A percentile compares a stretch with the other conserved stretches of the same genome.
Conservation (phyloP, 2,329 filamentous ascomycete genomes). For the Thelonectria olida region DNA sequence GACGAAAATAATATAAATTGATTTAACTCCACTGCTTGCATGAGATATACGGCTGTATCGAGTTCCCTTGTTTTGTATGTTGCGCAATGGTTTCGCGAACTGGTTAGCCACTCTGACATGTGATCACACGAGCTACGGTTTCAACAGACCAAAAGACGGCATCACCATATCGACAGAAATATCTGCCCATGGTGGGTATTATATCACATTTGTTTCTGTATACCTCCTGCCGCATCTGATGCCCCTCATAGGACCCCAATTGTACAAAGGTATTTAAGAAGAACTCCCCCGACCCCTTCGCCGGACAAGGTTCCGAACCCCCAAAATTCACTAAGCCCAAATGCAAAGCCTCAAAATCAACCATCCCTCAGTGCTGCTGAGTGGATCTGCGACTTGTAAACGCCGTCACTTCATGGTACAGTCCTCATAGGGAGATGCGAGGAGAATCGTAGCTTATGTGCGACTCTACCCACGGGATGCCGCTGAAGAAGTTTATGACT, state of each 20-base stretch:
- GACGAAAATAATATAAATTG: no score
- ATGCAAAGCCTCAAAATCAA: slow-evolving; percentile 43
- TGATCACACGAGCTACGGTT: slow-evolving; percentile 19
- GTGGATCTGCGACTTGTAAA: slow-evolving; percentile 43
- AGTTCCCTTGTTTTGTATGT: no score
- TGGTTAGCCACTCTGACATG: slow-evolving; percentile 5
- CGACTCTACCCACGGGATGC: slow-evolving; percentile 38
- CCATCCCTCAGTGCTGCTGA: slow-evolving; percentile 38
- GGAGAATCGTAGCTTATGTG: slow-evolving; percentile 39
- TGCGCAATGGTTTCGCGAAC: not conserved
- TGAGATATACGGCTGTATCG: no score
- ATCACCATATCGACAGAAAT: slow-evolving; percentile 17
- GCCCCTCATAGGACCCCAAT: slow-evolving; percentile 33
- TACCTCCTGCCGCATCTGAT: slow-evolving; percentile 30
- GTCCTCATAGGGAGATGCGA: slow-evolving; percentile 43
- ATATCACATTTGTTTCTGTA: slow-evolving; percentile 39
- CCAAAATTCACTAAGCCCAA: slow-evolving; percentile 42
- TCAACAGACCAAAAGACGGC: slow-evolving; percentile 1
- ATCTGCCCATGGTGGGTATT: slow-evolving; percentile 35
- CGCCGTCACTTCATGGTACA: slow-evolving; percentile 54
- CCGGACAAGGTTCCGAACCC: slow-evolving; percentile 38
- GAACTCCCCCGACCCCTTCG: slow-evolving; percentile 41
- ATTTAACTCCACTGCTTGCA: no score
- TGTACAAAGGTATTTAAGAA: slow-evolving; percentile 40
- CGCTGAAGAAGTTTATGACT: slow-evolving; percentile 46